Evolutionary conservation across 495 filamentous ascomycete species (phyloP).

Genomic region (Lasiosphaeriaceae sp.): DNA sequence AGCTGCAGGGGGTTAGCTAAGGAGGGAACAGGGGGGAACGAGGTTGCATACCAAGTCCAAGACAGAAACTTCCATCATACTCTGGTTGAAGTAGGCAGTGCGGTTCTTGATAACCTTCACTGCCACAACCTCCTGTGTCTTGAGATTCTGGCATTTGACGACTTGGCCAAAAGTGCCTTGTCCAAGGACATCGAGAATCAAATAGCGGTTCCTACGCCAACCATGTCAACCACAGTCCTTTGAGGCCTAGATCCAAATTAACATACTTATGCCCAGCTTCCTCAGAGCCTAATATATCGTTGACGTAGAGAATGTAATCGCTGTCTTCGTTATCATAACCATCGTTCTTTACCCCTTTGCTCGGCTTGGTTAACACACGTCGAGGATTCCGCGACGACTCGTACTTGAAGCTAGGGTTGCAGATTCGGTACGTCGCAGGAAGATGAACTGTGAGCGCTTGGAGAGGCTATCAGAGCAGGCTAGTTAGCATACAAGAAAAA

Average conservation of each 20-base stretch:
- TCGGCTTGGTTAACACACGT: conserved; percentile 96
- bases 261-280: conserved; percentile 93
- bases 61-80: conserved; percentile 99
- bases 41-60: conserved; percentile 73
- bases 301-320: conserved; percentile 98
- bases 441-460: conserved; percentile 94
- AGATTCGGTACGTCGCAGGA: conserved; percentile 94
- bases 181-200: conserved; percentile 96
- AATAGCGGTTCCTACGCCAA: conserved; percentile 79
- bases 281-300: conserved; percentile 96
- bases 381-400: conserved; percentile 98
- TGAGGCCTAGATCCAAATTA: neutral
- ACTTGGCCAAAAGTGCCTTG: conserved; percentile 99
- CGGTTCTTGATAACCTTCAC: conserved; percentile 99
- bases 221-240: conserved; percentile 17
- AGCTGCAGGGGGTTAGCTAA: conserved; percentile 51
- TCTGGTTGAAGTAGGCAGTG: conserved; percentile 99
- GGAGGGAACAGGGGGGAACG: neutral
- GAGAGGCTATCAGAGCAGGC: conserved; percentile 60
- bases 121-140: conserved; percentile 96
- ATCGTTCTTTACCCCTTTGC: conserved; percentile 98
- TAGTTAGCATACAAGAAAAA: conserved; percentile 6
- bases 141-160: conserved; percentile 98
- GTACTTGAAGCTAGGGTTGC: conserved; percentile 98
- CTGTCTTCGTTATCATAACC: conserved; percentile 99